Evolutionary conservation across 164 flowering plant genomes (phyloP).

Genomic region (Piper longum): DNA sequence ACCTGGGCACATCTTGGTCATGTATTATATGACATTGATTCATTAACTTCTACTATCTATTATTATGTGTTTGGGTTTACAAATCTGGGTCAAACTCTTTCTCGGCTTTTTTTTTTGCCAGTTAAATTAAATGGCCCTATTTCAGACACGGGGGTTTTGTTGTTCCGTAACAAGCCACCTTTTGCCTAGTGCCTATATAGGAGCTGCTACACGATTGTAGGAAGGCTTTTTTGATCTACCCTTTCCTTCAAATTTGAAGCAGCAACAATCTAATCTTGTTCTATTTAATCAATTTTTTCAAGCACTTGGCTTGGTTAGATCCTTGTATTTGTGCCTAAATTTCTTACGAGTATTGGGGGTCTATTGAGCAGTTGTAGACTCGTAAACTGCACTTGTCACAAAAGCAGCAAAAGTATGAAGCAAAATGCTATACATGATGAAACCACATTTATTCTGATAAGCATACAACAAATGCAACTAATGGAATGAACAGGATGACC

Average conservation of each 20-base stretch:
- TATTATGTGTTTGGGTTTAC: background rate
- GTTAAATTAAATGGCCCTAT: slow-evolving; percentile 3
- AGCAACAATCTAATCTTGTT: background rate
- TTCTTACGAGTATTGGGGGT: background rate
- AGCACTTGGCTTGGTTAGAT: background rate
- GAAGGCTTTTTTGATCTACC: background rate
- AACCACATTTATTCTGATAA: background rate
- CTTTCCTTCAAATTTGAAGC: slow-evolving; percentile 9
- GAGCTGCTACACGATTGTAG: slow-evolving; percentile 6
- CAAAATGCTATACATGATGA: too few relatives aligned
- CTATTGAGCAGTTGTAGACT: background rate
- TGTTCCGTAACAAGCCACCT: slow-evolving; percentile 7
- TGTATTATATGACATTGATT: too few relatives aligned
- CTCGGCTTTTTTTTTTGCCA: background rate
- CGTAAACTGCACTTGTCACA: background rate
- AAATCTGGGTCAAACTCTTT: background rate
- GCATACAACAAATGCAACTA: background rate
- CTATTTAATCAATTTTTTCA: background rate
- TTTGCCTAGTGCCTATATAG: slow-evolving; percentile 8
- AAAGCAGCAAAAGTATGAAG: background rate
- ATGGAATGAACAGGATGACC: too few relatives aligned
- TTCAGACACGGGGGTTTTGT: slow-evolving; percentile 8
- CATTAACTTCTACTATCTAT: background rate
- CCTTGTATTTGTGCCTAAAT: too few relatives aligned
- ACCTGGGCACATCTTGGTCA: slow-evolving; percentile 3